Conservation (phyloP, 176 grass and related monocot species). For the Rhynchospora tenuis region DNA sequence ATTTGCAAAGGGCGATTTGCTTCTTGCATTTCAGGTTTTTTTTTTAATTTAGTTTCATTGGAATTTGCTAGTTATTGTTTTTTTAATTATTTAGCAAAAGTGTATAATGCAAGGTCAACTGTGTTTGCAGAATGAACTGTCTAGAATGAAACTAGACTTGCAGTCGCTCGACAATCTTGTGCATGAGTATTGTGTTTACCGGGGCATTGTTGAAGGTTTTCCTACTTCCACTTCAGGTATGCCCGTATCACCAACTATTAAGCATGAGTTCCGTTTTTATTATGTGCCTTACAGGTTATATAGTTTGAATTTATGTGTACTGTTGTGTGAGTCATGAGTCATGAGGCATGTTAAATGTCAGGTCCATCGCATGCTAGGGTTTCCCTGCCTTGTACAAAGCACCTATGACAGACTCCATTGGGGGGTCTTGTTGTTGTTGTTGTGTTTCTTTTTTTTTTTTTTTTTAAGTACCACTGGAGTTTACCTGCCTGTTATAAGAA, state of each 20-base stretch:
- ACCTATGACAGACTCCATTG: too few species aligned
- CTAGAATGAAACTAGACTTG: slow-evolving; percentile 91
- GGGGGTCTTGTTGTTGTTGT: too few species aligned
- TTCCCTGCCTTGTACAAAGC: neutral
- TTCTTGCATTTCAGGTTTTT: slow-evolving; percentile 90
- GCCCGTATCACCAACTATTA: neutral
- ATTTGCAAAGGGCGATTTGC: slow-evolving; percentile 92
- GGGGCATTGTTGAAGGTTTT: slow-evolving; percentile 71
- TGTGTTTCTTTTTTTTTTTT: too few species aligned
- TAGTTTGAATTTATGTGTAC: slow-evolving; percentile 15
- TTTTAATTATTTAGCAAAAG: neutral
- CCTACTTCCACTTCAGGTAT: slow-evolving; percentile 60
- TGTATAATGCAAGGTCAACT: neutral
- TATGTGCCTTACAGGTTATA: slow-evolving; percentile 15
- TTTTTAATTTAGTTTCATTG: neutral
- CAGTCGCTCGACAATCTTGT: slow-evolving; percentile 91
- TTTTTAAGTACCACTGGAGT: neutral
- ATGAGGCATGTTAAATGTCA: neutral
- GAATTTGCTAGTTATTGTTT: neutral
- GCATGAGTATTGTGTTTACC: slow-evolving; percentile 93
- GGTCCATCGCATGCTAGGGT: neutral
- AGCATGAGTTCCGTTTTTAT: slow-evolving; percentile 2
- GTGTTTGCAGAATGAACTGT: slow-evolving; percentile 75
- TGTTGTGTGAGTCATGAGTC: neutral
- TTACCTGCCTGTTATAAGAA: neutral